Percentiles rank a stretch among this genome's conserved stretches.
These are phyloP conservation scores for Chytriomyces confervae DNA, from an alignment of 192 early-diverging fungal species.

Conservation along the genomic window DNA sequence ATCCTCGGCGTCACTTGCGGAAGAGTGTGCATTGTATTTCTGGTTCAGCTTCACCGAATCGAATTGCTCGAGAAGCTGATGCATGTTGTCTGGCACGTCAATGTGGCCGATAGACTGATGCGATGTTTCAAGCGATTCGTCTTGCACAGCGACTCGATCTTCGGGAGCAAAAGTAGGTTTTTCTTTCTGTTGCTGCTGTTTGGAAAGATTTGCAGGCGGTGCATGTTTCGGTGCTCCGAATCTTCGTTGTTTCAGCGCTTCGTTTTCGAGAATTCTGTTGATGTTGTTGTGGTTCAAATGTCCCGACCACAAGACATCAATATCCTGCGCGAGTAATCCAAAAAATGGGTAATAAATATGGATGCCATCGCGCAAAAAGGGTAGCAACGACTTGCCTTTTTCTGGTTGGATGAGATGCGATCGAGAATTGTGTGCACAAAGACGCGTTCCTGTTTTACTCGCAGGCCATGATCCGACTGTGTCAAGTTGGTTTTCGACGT, in stretches of 20 bases:
- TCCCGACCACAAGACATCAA: conserved; percentile 40
- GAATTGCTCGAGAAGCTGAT: conserved; percentile 44
- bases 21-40: background rate
- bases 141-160: background rate
- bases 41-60: conserved; percentile 44
- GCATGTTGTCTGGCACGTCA: conserved; percentile 36
- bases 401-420: conserved; percentile 31
- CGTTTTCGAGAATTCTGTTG: conserved; percentile 34
- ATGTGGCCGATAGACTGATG: conserved; percentile 21
- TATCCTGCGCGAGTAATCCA: conserved; percentile 26
- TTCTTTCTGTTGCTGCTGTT: background rate
- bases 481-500: conserved; percentile 13
- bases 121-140: background rate
- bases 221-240: background rate
- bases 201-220: background rate
- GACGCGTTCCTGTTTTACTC: conserved; percentile 16
- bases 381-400: background rate
- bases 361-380: background rate
- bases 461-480: background rate
- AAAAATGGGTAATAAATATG: conserved; percentile 1
- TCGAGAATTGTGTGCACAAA: conserved; percentile 34
- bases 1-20: background rate
- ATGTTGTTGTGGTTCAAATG: conserved; percentile 48
- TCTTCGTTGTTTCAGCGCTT: conserved; percentile 27
- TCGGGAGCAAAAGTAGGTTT: background rate